phyloP scores from a whole-genome alignment of 225 moss, liverwort and hornwort species.

The Neckera pumila region DNA sequence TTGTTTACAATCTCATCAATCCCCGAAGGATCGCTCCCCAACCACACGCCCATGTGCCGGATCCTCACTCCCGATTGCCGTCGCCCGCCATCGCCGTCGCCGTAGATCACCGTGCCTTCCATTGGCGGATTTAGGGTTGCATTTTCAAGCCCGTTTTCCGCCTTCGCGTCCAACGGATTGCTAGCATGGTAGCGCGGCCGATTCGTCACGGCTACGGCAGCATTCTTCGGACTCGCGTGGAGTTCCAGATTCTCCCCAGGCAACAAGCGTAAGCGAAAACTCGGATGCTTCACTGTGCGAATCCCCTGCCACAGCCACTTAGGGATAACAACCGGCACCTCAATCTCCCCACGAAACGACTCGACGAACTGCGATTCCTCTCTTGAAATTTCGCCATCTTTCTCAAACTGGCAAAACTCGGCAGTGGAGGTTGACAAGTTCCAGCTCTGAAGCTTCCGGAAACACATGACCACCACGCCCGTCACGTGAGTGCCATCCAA shows the following conservation, averaged over 20 bases:
- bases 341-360: conserved; percentile 81
- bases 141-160: conserved; percentile 3
- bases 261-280: conserved; percentile 67
- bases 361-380: conserved; percentile 98
- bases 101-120: conserved; percentile 64
- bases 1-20: conserved; percentile 44
- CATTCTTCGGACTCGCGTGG: background rate
- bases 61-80: conserved; percentile 25
- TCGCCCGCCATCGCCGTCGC: conserved; percentile 29
- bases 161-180: conserved; percentile 6
- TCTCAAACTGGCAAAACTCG: conserved; percentile 92
- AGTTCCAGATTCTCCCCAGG: conserved; percentile 40
- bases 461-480: conserved; percentile 92
- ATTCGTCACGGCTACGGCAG: background rate
- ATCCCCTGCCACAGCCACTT: conserved; percentile 97
- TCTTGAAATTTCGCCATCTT: conserved; percentile 83
- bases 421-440: conserved; percentile 82
- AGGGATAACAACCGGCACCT: conserved; percentile 67
- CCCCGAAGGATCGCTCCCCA: conserved; percentile 16
- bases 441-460: conserved; percentile 94
- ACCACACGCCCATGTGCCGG: conserved; percentile 28
- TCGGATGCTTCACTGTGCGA: conserved; percentile 83
- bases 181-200: conserved; percentile 29
- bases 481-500: conserved; percentile 84
- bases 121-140: background rate